A percentile compares a stretch with the other conserved stretches of the same genome.
These are phyloP conservation scores for Epichloe scottii DNA, from an alignment of 2,329 filamentous ascomycete genomes.

Conservation along the genomic window DNA sequence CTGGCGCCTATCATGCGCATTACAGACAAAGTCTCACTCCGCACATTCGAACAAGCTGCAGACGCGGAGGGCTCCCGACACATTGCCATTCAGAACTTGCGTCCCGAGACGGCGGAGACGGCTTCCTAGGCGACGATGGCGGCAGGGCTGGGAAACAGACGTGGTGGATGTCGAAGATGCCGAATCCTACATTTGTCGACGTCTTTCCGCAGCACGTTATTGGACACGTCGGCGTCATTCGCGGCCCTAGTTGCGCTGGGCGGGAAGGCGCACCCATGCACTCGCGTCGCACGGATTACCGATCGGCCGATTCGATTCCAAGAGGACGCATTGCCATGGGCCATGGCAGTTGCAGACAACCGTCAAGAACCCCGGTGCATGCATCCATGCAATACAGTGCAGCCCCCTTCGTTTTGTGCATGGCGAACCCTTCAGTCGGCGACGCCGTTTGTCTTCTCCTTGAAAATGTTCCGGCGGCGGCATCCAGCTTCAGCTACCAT, in stretches of 20 bases:
- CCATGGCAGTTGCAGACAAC: too few species aligned
- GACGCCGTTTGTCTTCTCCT: neutral
- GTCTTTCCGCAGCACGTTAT: neutral
- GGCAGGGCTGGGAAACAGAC: neutral
- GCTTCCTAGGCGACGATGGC: neutral
- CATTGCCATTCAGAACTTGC: neutral
- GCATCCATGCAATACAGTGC: too few species aligned
- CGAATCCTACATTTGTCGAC: neutral
- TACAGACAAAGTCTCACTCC: constrained; percentile 1
- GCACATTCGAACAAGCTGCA: neutral
- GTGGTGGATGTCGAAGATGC: neutral
- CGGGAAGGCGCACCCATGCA: neutral
- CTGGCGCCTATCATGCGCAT: neutral
- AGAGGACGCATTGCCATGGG: too few species aligned
- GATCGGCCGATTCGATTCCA: too few species aligned
- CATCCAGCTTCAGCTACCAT: neutral
- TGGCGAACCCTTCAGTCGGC: neutral
- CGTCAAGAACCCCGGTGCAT: too few species aligned
- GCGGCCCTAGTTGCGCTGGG: neutral
- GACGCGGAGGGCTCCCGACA: neutral
- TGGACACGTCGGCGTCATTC: neutral
- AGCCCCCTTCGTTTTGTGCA: neutral
- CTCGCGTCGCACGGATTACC: too few species aligned
- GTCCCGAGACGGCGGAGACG: neutral
- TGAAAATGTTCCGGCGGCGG: neutral